A percentile compares a stretch with the other conserved stretches of the same genome.
Conservation (phyloP, 148 eudicot genomes). For the Dysphania ambrosioides region DNA sequence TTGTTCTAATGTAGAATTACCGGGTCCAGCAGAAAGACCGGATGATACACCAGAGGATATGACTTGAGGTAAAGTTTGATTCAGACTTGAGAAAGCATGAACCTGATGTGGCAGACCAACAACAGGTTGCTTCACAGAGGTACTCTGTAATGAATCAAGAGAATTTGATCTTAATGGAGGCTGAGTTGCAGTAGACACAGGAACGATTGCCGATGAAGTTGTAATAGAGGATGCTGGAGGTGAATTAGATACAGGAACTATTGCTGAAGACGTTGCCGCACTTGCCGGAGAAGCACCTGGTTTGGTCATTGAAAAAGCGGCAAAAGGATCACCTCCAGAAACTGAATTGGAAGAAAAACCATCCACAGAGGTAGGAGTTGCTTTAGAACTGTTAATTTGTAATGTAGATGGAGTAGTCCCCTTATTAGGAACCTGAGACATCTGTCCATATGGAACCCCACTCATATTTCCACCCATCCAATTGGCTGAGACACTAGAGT, state of each 20-base stretch:
- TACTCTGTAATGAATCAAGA: slow-evolving; percentile 59
- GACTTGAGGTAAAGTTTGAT: slow-evolving; percentile 50
- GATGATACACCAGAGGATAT: slow-evolving; percentile 39
- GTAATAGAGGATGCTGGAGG: slow-evolving; percentile 28
- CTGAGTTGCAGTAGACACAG: slow-evolving; percentile 40
- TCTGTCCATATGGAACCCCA: slow-evolving; percentile 43
- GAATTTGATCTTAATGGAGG: slow-evolving; percentile 53
- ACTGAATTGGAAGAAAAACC: slow-evolving; percentile 49
- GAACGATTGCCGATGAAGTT: slow-evolving; percentile 51
- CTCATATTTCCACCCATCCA: slow-evolving; percentile 54
- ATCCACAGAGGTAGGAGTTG: slow-evolving; percentile 47
- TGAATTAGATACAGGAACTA: slow-evolving; percentile 46
- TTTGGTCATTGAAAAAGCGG: slow-evolving; percentile 54
- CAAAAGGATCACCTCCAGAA: slow-evolving; percentile 66
- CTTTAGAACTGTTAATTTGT: slow-evolving; percentile 42
- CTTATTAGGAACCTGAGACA: slow-evolving; percentile 45
- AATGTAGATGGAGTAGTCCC: slow-evolving; percentile 44
- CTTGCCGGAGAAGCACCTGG: slow-evolving; percentile 45
- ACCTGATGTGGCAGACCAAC: slow-evolving; percentile 45
- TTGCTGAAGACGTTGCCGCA: slow-evolving; percentile 38
- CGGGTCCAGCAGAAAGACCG: slow-evolving; percentile 42
- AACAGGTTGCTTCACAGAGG: slow-evolving; percentile 44
- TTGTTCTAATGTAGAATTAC: slow-evolving; percentile 45
- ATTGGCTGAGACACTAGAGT: slow-evolving; percentile 43
- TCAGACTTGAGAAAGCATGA: slow-evolving; percentile 40